Evolutionary conservation across 305 asterid species (phyloP), one percentile per base, ranked within the genome.

Genomic region (Solanum aculeatissimum): DNA sequence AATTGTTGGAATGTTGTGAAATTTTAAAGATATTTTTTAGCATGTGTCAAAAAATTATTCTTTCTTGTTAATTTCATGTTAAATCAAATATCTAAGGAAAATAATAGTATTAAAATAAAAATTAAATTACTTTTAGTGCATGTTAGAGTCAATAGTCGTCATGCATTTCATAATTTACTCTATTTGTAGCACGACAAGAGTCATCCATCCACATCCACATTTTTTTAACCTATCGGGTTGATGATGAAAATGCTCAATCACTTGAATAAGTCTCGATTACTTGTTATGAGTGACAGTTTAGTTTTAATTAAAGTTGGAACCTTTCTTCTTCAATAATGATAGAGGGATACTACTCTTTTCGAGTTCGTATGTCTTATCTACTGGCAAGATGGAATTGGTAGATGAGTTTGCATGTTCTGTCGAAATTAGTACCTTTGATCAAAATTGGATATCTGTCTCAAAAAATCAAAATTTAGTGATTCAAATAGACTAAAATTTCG

Each of bases 401-500:
- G 0, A 42, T 42, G 12, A 42, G 2, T 40, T 40, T 35, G 1
- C 7, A 1, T 40, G 10, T 7, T 40, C 10, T 1, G 45, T 2
- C 47, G 2, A 9, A 58, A 9, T 10, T 10, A 21, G 3, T 58
- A 58, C 9, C 7, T 58, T 58, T 60, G 35, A 0, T 11, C 18
- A 60, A 60, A 60, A 12, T 60, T 60, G 0, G 12, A 23, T 60
- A 23, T 23, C 23, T 60, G 2, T 5, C 0, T 23, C 68, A 60
- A 60, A 4, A 60, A 60, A 23, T 60, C 23, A 5, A 3, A 60
- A 60, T 29, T 23, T 2, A 60, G 10, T 58, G 4, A n/a, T 58
- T 58, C 15, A 0, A 57, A 57, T 21, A 15, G 0, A 58, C 35
- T 60, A 12, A 0, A 60, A 60, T 25, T 60, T 15, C 9, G 0